Evolutionary conservation across 2,329 filamentous ascomycete species (phyloP), one percentile per base, ranked within the genome.

Genomic region (Bipolaris bicolor): DNA sequence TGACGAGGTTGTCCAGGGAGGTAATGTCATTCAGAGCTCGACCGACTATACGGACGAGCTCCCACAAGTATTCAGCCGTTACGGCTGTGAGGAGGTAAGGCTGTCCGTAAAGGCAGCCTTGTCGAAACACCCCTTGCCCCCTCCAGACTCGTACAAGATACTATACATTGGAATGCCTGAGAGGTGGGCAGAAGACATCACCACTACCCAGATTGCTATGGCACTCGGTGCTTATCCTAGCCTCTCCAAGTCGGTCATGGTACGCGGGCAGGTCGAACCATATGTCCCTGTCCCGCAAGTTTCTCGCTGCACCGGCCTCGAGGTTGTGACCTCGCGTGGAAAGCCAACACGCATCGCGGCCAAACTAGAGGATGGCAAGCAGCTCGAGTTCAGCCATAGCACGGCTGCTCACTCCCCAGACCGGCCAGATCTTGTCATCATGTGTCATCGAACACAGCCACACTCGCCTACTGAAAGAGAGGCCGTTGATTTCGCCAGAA

Each of bases 191-290:
- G 66, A 70, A 52, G 62, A 70, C 26, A 65, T 66, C 18, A 70
- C 75, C 39, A 69, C 66, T 26, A 55, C 57, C 7, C 66, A 72
- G 31, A 70, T 77, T 31, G 67, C 65, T n/a, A 64, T 67, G 24
- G 73, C 74, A 22, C 67, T 77, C 37, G 61, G 65, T 47, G 66
- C 71, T 11, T 66, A 68, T 33, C 68, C 70, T 45, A 65, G 66
- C 47, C 62, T 67, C 10, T 75, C 73, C 36, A 66, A 72, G 57
- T 76, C 72, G 52, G 69, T 71, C 49, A 69, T 75, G 64, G 71
- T 76, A 18, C 67, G 66, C 50, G 69, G 73, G 24, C 69, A 72
- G 55, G 65, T 76, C 50, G 69, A 75, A 55, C 67, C 67, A 4
- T 69, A 69, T 24, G 66, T 66, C 45, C 66, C 69, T 11, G 64